A percentile compares a stretch with the other conserved stretches of the same genome.
These are phyloP conservation scores for Dothistroma septosporum DNA, from an alignment of 2,329 filamentous ascomycete genomes.

Conservation along the genomic window DNA sequence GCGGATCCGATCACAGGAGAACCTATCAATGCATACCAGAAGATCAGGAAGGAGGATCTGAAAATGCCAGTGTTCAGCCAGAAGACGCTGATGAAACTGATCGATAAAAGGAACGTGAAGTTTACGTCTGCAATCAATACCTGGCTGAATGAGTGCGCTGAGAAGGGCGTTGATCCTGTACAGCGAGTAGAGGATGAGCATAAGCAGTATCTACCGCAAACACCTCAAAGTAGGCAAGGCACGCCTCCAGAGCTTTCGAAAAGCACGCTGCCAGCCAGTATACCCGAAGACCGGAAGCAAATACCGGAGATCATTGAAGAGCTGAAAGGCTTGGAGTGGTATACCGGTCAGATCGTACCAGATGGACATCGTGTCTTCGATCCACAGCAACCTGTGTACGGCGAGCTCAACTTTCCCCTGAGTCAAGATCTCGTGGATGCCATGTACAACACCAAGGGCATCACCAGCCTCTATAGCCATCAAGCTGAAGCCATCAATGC, in stretches of 20 bases:
- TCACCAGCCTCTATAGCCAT: conserved; percentile 82
- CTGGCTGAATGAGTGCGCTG: conserved; percentile 71
- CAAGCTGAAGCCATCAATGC: conserved; percentile 92
- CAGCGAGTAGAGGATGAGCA: conserved; percentile 58
- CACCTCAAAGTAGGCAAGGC: conserved; percentile 44
- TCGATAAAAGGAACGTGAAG: conserved; percentile 83
- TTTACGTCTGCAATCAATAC: conserved; percentile 71
- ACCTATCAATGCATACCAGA: conserved; percentile 62
- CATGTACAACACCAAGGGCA: conserved; percentile 84
- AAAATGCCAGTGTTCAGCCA: conserved; percentile 92
- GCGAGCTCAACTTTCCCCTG: conserved; percentile 77
- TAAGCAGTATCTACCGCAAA: conserved; percentile 59
- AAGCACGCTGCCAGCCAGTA: conserved; percentile 59
- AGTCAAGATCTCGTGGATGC: conserved; percentile 95
- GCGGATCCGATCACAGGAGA: conserved; percentile 68
- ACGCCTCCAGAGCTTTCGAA: conserved; percentile 39
- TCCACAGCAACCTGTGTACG: conserved; percentile 73
- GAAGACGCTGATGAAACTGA: conserved; percentile 82
- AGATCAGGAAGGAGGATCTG: conserved; percentile 70
- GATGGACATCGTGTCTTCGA: conserved; percentile 91
- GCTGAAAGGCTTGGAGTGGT: conserved; percentile 79
- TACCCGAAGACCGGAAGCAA: conserved; percentile 73
- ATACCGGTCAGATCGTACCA: conserved; percentile 86
- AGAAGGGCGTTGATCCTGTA: conserved; percentile 63
- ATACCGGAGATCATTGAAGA: conserved; percentile 83